A percentile compares a stretch with the other conserved stretches of the same genome.
These are phyloP conservation scores for Fusarium armeniacum DNA, from an alignment of 2,329 filamentous ascomycete genomes.

Conservation along the genomic window DNA sequence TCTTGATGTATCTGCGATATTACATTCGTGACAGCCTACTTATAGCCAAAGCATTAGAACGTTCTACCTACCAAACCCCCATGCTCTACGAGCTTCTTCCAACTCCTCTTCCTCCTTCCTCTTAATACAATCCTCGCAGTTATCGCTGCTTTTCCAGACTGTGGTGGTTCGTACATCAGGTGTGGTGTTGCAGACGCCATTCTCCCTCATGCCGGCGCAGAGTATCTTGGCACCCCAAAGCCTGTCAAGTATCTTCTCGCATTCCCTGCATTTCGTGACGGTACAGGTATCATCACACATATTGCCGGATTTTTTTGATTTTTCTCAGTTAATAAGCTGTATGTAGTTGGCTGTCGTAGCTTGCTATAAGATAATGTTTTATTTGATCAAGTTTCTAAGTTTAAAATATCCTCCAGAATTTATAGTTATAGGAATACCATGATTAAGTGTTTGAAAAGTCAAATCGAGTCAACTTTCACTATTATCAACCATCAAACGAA, in stretches of 20 bases:
- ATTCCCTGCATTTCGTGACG: neutral
- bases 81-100: neutral
- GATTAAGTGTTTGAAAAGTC: neutral
- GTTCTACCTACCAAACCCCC: neutral
- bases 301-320: neutral
- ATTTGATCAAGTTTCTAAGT: neutral
- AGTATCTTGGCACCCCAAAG: neutral
- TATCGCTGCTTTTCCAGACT: neutral
- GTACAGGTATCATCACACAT: neutral
- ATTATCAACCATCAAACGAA: neutral
- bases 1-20: neutral
- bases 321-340: neutral
- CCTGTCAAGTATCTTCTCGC: neutral
- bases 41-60: neutral
- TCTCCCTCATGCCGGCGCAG: neutral
- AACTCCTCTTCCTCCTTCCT: neutral
- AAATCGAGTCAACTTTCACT: neutral
- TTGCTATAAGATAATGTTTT: too few species aligned
- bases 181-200: neutral
- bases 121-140: neutral
- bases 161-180: neutral
- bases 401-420: neutral
- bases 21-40: neutral
- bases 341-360: neutral
- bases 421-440: neutral